phyloP scores from a whole-genome alignment of 768 basidiomycete species.

The Flagelloscypha sp. region DNA sequence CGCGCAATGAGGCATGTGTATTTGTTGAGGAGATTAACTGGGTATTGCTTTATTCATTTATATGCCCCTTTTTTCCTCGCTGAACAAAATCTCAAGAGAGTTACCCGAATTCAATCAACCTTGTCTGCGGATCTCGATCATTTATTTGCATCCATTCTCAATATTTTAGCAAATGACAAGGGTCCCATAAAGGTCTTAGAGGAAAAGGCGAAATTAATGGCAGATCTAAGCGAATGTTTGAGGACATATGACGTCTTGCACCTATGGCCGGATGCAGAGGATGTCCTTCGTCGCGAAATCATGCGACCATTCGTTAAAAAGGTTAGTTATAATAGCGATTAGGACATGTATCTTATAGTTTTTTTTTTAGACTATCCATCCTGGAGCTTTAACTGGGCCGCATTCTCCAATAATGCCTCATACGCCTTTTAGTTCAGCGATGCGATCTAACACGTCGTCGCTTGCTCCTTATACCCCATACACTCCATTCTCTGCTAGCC shows the following conservation, averaged over 20 bases:
- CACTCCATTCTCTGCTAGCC: constrained; percentile 44
- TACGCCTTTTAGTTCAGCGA: constrained; percentile 50
- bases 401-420: constrained; percentile 71
- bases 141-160: constrained; percentile 59
- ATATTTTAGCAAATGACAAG: constrained; percentile 40
- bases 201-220: constrained; percentile 52
- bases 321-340: constrained; percentile 31
- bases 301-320: constrained; percentile 71
- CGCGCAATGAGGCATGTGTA: constrained; percentile 62
- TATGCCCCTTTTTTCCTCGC: constrained; percentile 8
- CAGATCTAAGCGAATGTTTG: constrained; percentile 72
- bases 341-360: constrained; percentile 5
- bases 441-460: constrained; percentile 17
- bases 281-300: constrained; percentile 66
- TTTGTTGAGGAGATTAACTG: constrained; percentile 82
- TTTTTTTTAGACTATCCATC: constrained; percentile 56
- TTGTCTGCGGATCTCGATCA: constrained; percentile 82
- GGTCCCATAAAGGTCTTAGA: constrained; percentile 46
- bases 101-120: constrained; percentile 77
- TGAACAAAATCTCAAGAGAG: constrained; percentile 41
- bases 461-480: constrained; percentile 38
- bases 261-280: constrained; percentile 84
- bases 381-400: constrained; percentile 57
- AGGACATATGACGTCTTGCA: constrained; percentile 72
- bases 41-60: constrained; percentile 41